These are phyloP conservation scores for Trichophyton rubrum DNA, from an alignment of 2,329 filamentous ascomycete genomes.

Conservation along the genomic window DNA sequence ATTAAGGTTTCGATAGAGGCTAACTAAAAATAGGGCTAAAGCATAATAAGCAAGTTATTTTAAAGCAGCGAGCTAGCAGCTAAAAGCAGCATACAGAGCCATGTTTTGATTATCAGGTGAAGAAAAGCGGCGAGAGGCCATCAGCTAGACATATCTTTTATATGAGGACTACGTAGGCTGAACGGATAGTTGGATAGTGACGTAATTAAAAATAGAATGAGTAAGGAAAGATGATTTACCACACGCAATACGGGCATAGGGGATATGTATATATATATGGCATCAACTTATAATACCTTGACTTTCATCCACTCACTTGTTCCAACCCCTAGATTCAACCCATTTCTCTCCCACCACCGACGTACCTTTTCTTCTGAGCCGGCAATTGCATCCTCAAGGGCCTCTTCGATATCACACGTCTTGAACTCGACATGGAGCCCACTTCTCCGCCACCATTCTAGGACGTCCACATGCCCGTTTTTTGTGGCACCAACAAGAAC, in stretches of 20 bases:
- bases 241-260: too few species aligned
- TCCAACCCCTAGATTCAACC: slow-evolving; percentile 65
- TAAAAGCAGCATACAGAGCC: not conserved
- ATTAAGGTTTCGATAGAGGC: too few species aligned
- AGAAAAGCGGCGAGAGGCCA: too few species aligned
- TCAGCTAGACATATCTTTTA: not conserved
- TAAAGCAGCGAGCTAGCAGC: not conserved
- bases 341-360: slow-evolving; percentile 79
- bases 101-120: too few species aligned
- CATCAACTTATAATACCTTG: slow-evolving; percentile 48
- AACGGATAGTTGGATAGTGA: not conserved
- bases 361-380: slow-evolving; percentile 60
- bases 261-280: not conserved
- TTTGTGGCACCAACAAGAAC: slow-evolving; percentile 79
- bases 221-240: too few species aligned
- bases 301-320: slow-evolving; percentile 86
- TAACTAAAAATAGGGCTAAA: not conserved
- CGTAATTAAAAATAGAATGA: not conserved
- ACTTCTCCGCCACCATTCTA: slow-evolving; percentile 80
- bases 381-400: slow-evolving; percentile 71
- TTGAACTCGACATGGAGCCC: slow-evolving; percentile 77
- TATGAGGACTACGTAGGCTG: not conserved
- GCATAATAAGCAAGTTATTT: not conserved
- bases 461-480: slow-evolving; percentile 67
- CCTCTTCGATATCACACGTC: slow-evolving; percentile 90